Evolutionary conservation across 1,139 yeast species (phyloP).

Genomic region (Chernovozyma aurita): DNA sequence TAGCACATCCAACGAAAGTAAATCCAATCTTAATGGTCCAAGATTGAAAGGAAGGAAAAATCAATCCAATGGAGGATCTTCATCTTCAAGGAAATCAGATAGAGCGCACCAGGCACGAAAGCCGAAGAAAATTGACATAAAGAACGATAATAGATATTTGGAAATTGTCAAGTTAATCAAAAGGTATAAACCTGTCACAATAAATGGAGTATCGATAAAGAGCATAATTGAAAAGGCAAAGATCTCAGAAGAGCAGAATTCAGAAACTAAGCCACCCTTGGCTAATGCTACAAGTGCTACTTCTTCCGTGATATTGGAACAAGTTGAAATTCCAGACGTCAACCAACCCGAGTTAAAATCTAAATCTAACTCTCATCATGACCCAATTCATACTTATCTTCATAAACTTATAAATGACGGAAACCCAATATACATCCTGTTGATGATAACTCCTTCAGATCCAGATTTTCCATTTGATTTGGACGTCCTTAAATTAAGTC

Average conservation of each 20-base stretch:
- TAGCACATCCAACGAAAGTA: too few relatives aligned
- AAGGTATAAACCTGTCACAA: conserved; percentile 25
- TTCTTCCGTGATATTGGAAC: not conserved
- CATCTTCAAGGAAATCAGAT: not conserved
- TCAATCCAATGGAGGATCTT: not conserved
- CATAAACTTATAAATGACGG: conserved; percentile 5
- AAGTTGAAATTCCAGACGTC: not conserved
- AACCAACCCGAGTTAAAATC: not conserved
- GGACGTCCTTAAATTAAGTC: conserved; percentile 43
- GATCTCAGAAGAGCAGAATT: not conserved
- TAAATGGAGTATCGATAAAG: conserved; percentile 27
- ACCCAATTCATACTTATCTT: conserved; percentile 4
- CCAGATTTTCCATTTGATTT: conserved; percentile 74
- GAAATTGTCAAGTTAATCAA: conserved; percentile 26
- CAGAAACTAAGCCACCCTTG: not conserved
- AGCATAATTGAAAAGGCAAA: conserved; percentile 13
- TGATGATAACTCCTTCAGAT: conserved; percentile 52
- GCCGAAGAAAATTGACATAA: conserved; percentile 6
- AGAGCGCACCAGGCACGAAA: too few relatives aligned
- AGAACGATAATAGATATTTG: conserved; percentile 15
- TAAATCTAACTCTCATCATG: not conserved
- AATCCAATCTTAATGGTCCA: too few relatives aligned
- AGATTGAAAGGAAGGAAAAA: not conserved
- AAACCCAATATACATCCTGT: conserved; percentile 26
- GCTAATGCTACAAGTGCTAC: not conserved